Conservation (phyloP, 345 rosid genomes). For the Gossypium arboreum region DNA sequence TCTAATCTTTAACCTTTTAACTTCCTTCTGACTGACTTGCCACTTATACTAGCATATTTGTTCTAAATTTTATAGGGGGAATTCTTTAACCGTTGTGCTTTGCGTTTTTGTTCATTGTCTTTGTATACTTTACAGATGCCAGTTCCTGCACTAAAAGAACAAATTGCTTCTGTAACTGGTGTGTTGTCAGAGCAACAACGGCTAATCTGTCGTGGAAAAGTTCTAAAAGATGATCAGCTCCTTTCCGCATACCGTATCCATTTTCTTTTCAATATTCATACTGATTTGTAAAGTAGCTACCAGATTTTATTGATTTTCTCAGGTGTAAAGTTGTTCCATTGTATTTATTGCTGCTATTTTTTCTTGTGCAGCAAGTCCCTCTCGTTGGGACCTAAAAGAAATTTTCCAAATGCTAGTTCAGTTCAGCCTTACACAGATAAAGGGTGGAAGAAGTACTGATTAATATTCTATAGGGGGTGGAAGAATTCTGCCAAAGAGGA, state of each 20-base stretch:
- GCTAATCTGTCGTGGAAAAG: conserved; percentile 78
- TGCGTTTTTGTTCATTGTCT: not conserved
- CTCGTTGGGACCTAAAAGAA: not conserved
- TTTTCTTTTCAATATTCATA: conserved; percentile 9
- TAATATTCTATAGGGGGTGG: not conserved
- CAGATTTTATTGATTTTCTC: not conserved
- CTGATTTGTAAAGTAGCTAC: conserved; percentile 2
- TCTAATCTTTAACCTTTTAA: not conserved
- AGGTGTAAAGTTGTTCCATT: not conserved
- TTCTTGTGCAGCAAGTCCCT: not conserved
- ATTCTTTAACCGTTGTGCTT: not conserved
- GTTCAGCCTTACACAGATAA: not conserved
- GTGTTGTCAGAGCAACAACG: conserved; percentile 72
- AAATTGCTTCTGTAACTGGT: conserved; percentile 73
- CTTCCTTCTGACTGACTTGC: not conserved
- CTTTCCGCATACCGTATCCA: conserved; percentile 90
- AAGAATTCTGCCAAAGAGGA: no score
- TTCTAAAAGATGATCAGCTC: conserved; percentile 70
- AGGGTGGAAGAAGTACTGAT: not conserved
- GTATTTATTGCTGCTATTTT: not conserved
- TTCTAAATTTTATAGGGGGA: not conserved
- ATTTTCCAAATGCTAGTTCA: not conserved
- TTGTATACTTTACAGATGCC: conserved; percentile 45
- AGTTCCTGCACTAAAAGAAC: conserved; percentile 75
- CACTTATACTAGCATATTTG: not conserved